These are phyloP conservation scores for Nakazawaea wyomingensis DNA, from an alignment of 805 yeast genomes.

Conservation along the genomic window DNA sequence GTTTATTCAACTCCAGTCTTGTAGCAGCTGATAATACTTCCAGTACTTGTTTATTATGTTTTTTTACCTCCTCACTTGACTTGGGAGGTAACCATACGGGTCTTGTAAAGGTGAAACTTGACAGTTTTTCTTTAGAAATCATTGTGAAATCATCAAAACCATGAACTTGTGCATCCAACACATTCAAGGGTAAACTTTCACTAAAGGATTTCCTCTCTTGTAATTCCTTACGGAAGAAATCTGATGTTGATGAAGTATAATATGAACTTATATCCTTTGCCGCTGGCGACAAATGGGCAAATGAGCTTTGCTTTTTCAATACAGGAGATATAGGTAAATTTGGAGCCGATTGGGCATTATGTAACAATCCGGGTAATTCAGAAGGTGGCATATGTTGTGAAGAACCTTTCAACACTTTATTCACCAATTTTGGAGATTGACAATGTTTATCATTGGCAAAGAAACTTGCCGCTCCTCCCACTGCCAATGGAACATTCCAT, in stretches of 20 bases:
- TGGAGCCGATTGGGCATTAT: constrained; percentile 4
- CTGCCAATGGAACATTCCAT: constrained; percentile 51
- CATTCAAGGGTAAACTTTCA: constrained; percentile 31
- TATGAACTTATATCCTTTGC: constrained; percentile 37
- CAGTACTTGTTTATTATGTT: constrained; percentile 53
- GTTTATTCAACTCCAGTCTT: constrained; percentile 22
- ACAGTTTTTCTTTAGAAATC: constrained; percentile 57
- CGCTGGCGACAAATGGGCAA: constrained; percentile 25
- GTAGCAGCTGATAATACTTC: constrained; percentile 29
- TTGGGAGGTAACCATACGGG: constrained; percentile 75
- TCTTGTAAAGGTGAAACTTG: constrained; percentile 51
- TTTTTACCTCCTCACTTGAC: constrained; percentile 40
- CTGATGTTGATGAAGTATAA: constrained; percentile 33
- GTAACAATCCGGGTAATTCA: constrained; percentile 5
- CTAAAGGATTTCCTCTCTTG: constrained; percentile 29
- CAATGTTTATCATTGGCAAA: constrained; percentile 14
- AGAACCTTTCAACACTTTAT: constrained; percentile 15
- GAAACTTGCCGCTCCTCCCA: constrained; percentile 25
- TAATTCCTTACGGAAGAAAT: constrained; percentile 31
- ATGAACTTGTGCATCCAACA: constrained; percentile 28
- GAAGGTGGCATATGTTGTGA: constrained; percentile 8
- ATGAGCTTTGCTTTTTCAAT: constrained; percentile 22
- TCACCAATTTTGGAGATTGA: constrained; percentile 9
- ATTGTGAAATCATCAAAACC: constrained; percentile 55
- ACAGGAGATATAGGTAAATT: constrained; percentile 2